phyloP scores from a whole-genome alignment of 208 protist species.

The Novymonas esmeraldas region DNA sequence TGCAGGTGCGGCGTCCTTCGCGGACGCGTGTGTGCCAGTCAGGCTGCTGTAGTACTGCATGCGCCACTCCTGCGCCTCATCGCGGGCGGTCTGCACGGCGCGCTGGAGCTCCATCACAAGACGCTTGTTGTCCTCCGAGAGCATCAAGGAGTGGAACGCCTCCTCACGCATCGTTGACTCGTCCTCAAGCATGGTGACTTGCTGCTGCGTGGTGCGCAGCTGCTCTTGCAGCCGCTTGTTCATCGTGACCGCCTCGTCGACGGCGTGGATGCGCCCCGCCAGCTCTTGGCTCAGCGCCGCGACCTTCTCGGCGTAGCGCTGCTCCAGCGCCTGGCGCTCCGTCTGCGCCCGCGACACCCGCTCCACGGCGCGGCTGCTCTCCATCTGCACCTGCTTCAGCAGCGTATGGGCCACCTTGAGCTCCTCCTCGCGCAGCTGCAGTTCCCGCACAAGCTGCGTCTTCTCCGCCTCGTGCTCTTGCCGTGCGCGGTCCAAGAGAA shows the following conservation, averaged over 20 bases:
- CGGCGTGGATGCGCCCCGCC: slow-evolving; percentile 37
- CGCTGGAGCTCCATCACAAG: slow-evolving; percentile 58
- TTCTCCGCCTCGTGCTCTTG: slow-evolving; percentile 51
- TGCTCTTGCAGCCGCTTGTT: slow-evolving; percentile 31
- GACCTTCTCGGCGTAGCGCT: slow-evolving; percentile 47
- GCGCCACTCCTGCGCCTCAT: slow-evolving; percentile 59
- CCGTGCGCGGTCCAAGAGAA: slow-evolving; percentile 21
- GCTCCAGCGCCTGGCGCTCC: slow-evolving; percentile 54
- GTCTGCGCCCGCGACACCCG: slow-evolving; percentile 45
- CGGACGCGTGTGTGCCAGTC: neutral
- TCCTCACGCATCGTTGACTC: slow-evolving; percentile 69
- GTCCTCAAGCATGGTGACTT: slow-evolving; percentile 51
- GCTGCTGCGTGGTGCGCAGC: slow-evolving; percentile 27
- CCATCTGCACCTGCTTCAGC: slow-evolving; percentile 61
- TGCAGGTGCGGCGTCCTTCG: neutral
- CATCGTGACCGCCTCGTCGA: slow-evolving; percentile 27
- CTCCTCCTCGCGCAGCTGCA: slow-evolving; percentile 68
- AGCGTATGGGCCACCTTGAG: slow-evolving; percentile 59
- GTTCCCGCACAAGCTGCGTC: slow-evolving; percentile 50
- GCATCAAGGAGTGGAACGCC: slow-evolving; percentile 60
- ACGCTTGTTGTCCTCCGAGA: slow-evolving; percentile 66
- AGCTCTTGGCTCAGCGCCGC: slow-evolving; percentile 59
- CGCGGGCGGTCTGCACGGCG: slow-evolving; percentile 42
- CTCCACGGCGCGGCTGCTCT: slow-evolving; percentile 40
- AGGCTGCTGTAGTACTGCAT: slow-evolving; percentile 38